Base-by-base conservation (phyloP, 495 filamentous ascomycete genomes). In the Symbiotaphrina buchneri region DNA sequence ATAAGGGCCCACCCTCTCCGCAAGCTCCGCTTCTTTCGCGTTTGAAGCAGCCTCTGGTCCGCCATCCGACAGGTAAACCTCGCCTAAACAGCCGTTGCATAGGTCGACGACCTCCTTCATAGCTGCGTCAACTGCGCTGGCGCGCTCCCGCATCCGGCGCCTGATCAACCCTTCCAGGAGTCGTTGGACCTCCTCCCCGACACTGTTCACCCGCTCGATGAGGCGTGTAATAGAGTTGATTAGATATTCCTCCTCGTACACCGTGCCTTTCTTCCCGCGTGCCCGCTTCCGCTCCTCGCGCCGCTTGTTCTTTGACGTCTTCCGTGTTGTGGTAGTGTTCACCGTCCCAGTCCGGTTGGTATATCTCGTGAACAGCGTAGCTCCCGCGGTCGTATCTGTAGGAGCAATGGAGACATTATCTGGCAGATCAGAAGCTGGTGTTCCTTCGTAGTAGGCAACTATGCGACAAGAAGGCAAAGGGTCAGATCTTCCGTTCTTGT, bases 171-270 rank as follows among this genome's bases (percentile, higher is more conserved):
- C 77, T 40, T 75, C 65, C 1, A 91, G 63, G 7, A 94, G 58
- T 20, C 68, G 50, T 44, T 65, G 59, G 0, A 76, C 64, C 40
- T 95, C 87, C 0, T 56, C 52, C 11, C 64, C 55, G 1, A 72
- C 56, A 6, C 53, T 52, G 45, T 83, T 81, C n/a, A 92, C 66
- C 13, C 84, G 59, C 44, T 92, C 81, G 15, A 91, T 66, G 23
- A 95, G 56, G 21, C 87, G 56, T n/a, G 73, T 59, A 21, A 93
- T 69, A 39, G 71, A 80, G 42, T 78, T 85, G 27, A 92, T 70
- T 7, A 97, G 60, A 47, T 97, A 95, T 51, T 94, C 87, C 47
- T 95, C 87, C 44, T 97, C 87, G 46, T 95, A 97, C 3, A 97
- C 74, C 25, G 74, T 92, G 10, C 87, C 87, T 59, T 94, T 93